Conservation (phyloP, 768 basidiomycete species). For the Boletus sp. region DNA sequence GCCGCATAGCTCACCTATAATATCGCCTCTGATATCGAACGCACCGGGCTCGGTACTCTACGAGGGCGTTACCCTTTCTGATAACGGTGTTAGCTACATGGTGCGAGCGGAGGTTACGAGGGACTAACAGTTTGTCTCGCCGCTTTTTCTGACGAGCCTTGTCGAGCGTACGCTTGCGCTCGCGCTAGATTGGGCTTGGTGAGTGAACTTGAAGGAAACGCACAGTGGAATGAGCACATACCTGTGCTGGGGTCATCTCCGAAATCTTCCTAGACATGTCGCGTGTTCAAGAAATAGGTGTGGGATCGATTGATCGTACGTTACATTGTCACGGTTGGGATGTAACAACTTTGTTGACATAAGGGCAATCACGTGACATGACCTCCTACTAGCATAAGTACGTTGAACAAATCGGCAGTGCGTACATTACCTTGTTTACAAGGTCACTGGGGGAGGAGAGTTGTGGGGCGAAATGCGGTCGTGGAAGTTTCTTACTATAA, state of each 20-base stretch:
- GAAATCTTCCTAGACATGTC: background rate
- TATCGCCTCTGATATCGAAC: background rate
- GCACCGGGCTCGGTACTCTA: background rate
- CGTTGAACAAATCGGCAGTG: too few relatives aligned
- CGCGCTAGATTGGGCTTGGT: background rate
- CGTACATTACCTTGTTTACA: too few relatives aligned
- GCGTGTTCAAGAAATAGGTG: background rate
- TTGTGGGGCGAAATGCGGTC: too few relatives aligned
- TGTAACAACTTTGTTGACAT: too few relatives aligned
- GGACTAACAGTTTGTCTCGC: background rate
- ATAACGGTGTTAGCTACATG: background rate
- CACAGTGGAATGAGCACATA: background rate
- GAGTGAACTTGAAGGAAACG: background rate
- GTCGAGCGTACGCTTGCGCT: background rate
- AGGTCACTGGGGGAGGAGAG: too few relatives aligned
- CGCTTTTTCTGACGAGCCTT: background rate
- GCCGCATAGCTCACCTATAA: background rate
- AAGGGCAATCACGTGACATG: too few relatives aligned
- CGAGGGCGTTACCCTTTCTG: background rate
- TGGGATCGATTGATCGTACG: too few relatives aligned
- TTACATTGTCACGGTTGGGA: too few relatives aligned
- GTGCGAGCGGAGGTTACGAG: background rate
- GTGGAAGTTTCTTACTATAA: too few relatives aligned
- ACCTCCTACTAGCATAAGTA: too few relatives aligned
- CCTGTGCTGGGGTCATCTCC: background rate